Evolutionary conservation across 2,329 filamentous ascomycete genomes (phyloP).

Genomic region (Penicillium sp.): DNA sequence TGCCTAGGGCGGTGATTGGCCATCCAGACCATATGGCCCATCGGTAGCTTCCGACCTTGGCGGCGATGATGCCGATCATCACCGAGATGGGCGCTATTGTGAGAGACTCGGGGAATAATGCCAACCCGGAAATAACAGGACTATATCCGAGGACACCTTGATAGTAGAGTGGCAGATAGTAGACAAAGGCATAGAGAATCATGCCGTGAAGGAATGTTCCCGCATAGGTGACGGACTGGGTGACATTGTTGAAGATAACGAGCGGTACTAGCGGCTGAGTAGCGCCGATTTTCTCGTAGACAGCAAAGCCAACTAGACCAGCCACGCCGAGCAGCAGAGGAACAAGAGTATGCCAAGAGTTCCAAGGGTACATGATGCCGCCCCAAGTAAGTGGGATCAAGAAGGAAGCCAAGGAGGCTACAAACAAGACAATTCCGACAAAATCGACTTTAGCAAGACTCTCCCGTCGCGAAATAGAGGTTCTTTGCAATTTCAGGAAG

Average conservation of each 20-base stretch:
- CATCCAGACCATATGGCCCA: conserved; percentile 65
- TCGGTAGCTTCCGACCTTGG: conserved; percentile 61
- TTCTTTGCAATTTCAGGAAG: conserved; percentile 24
- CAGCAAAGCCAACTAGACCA: conserved; percentile 29
- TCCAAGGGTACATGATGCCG: conserved; percentile 68
- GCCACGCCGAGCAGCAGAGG: conserved; percentile 35
- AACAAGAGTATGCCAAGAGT: conserved; percentile 58
- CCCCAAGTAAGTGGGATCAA: conserved; percentile 67
- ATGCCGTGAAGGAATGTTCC: conserved; percentile 47
- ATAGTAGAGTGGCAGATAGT: conserved; percentile 55
- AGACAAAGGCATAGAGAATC: conserved; percentile 45
- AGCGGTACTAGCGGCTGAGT: conserved; percentile 43
- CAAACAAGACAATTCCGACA: conserved; percentile 64
- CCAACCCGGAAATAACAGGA: conserved; percentile 58
- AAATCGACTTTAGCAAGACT: conserved; percentile 54
- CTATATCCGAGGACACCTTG: conserved; percentile 54
- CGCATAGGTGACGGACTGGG: conserved; percentile 36
- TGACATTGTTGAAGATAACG: conserved; percentile 51
- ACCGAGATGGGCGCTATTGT: conserved; percentile 65
- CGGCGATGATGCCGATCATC: conserved; percentile 51
- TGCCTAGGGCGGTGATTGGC: conserved; percentile 59
- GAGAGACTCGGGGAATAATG: conserved; percentile 61
- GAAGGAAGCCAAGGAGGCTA: conserved; percentile 61
- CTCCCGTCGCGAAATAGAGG: conserved; percentile 6
- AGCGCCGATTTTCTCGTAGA: conserved; percentile 19